phyloP scores from a whole-genome alignment of 2,329 filamentous ascomycete genomes.

The Epichloe uncinata region DNA sequence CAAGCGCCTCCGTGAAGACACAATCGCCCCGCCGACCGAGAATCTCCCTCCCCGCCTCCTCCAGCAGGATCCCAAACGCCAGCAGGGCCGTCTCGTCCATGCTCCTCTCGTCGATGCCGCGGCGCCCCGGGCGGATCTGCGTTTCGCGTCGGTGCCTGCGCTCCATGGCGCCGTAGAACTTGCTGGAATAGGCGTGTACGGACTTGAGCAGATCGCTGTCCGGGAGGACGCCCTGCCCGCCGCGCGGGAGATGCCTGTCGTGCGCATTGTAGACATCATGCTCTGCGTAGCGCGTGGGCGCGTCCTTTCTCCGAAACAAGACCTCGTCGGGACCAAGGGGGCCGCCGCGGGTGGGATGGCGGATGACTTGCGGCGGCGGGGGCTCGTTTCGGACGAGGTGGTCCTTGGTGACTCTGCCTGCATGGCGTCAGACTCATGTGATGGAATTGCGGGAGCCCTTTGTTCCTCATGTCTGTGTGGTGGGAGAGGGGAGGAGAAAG shows the following conservation, averaged over 20 bases:
- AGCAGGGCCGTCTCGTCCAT: slow-evolving; percentile 70
- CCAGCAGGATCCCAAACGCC: slow-evolving; percentile 60
- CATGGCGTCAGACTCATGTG: slow-evolving; percentile 13
- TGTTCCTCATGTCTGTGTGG: no score
- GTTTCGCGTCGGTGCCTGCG: slow-evolving; percentile 8
- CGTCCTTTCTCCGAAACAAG: slow-evolving; percentile 50
- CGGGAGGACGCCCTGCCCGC: slow-evolving; percentile 40
- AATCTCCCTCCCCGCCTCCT: slow-evolving; percentile 50
- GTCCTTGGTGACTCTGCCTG: slow-evolving; percentile 19
- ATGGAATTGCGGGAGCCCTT: not conserved
- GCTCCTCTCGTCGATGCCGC: slow-evolving; percentile 38
- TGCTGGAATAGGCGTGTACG: slow-evolving; percentile 53
- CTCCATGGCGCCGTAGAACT: slow-evolving; percentile 43
- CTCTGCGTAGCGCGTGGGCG: slow-evolving; percentile 55
- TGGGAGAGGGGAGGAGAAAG: no score
- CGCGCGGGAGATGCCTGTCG: slow-evolving; percentile 36
- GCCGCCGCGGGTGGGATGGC: slow-evolving; percentile 14
- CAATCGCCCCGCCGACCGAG: slow-evolving; percentile 55
- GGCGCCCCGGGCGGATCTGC: slow-evolving; percentile 7
- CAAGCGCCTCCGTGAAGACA: slow-evolving; percentile 50
- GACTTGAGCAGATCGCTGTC: slow-evolving; percentile 56
- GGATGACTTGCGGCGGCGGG: slow-evolving; percentile 6
- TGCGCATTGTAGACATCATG: slow-evolving; percentile 59
- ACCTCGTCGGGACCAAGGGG: slow-evolving; percentile 54
- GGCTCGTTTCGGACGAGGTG: slow-evolving; percentile 11